Base-by-base conservation (phyloP, 257 asterid species). In the Scutellaria galericulata region DNA sequence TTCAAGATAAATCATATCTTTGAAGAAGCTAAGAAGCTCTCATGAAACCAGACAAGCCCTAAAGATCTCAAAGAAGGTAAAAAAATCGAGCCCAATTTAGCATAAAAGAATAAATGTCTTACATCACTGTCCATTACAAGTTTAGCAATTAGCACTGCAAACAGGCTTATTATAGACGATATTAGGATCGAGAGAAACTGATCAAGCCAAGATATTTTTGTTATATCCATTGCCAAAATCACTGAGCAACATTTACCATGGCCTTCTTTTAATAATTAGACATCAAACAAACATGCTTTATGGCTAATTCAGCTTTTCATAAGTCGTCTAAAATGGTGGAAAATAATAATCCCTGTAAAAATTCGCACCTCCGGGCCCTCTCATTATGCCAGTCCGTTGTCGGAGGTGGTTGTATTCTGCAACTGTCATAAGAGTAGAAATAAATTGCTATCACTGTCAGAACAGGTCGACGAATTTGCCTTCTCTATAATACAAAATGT, bases 241-340 rank as follows among this genome's bases (percentile, higher is more conserved):
- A 47, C 77, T 14, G 48, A 57, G 63, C 52, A 70, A 64, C 63
- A 31, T 58, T 27, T 18, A 18, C 72, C 50, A 58, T 54, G 51
- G 75, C 70, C 72, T 40, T 20, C 54, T 64, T 66, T 60, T 57
- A 20, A 52, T 64, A 63, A 70, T 47, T 78, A 3, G 69, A 68
- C 57, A 55, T 64, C 44, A 3, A 72, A 40, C 18, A 63, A 45
- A 44, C 68, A 72, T 62, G 73, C 50, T 14, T 18, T 47, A 27
- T 22, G 31, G 73, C 65, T 27, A 58, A 10, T 15, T 54, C 37
- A 31, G 24, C 10, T 20, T 24, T 42, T 84, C 80, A 86, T 73
- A 80, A 79, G 78, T 82, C 83, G 9, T 82, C 89, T 40, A 84
- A 78, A 58, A 86, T 82, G 44, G 86, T 77, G 65, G 92, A 80